Conservation (phyloP, 169 alveolate genomes). For the Cryptosporidium canis region DNA sequence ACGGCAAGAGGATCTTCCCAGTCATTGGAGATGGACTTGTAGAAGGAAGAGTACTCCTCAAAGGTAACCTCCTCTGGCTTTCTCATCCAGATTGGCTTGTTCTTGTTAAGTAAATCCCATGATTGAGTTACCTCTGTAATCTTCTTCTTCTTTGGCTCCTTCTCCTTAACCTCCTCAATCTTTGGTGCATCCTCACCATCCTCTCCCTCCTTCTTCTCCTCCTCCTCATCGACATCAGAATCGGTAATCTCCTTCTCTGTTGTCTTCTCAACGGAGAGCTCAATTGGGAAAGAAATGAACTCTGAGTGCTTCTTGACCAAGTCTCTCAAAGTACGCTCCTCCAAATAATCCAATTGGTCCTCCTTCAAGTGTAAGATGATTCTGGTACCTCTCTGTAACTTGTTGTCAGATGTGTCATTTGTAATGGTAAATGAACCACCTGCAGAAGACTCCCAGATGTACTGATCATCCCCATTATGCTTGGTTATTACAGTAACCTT, state of each 20-base stretch:
- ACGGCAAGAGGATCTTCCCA: constrained; percentile 99
- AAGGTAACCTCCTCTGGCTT: constrained; percentile 97
- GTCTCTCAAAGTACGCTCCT: constrained; percentile 98
- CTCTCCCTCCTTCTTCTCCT: constrained; percentile 80
- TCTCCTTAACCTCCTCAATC: constrained; percentile 84
- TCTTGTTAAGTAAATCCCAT: constrained; percentile 97
- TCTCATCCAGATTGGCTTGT: constrained; percentile 99
- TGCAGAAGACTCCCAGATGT: constrained; percentile 98
- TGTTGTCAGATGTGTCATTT: constrained; percentile 89
- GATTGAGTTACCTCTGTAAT: constrained; percentile 96
- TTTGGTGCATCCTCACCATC: constrained; percentile 81
- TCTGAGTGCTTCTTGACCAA: constrained; percentile 99
- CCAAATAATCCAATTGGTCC: constrained; percentile 96
- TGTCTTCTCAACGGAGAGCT: constrained; percentile 96
- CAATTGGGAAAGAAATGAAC: constrained; percentile 99
- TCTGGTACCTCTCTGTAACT: constrained; percentile 95
- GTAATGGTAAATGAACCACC: constrained; percentile 98
- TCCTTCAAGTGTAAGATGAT: constrained; percentile 96
- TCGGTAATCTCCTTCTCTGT: constrained; percentile 98
- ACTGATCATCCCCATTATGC: constrained; percentile 95
- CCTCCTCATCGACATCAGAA: constrained; percentile 95
- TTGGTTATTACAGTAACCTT: constrained; percentile 96
- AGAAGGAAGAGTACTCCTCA: constrained; percentile 99
- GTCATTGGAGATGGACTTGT: constrained; percentile 97
- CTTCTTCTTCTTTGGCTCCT: constrained; percentile 96